Conservation (phyloP, 2,329 filamentous ascomycete genomes). For the Neofusicoccum laricinum region DNA sequence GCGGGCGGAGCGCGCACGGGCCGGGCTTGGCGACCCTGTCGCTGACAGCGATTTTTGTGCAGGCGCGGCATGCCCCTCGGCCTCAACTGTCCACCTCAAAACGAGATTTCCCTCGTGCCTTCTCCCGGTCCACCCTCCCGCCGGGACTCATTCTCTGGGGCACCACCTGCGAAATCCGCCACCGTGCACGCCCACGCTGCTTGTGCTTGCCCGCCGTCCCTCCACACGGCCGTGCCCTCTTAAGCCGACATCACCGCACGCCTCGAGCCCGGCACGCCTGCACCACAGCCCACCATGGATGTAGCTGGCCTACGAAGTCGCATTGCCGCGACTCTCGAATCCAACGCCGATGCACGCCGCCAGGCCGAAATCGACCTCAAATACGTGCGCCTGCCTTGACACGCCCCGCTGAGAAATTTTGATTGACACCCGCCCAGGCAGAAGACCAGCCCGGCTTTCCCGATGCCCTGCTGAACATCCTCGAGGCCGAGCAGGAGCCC, state of each 20-base stretch:
- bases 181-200: constrained; percentile 1
- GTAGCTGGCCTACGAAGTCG: constrained; percentile 70
- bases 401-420: constrained; percentile 24
- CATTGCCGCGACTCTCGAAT: constrained; percentile 72
- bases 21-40: constrained; percentile 2
- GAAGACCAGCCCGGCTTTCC: constrained; percentile 88
- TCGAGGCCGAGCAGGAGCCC: constrained; percentile 82
- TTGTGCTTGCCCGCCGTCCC: not conserved
- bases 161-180: not conserved
- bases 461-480: constrained; percentile 84
- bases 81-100: constrained; percentile 10
- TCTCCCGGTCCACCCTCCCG: constrained; percentile 8
- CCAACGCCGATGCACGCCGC: constrained; percentile 71
- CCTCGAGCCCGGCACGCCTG: constrained; percentile 7
- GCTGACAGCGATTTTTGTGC: constrained; percentile 11
- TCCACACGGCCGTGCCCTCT: constrained; percentile 1
- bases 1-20: not conserved
- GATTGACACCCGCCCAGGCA: constrained; percentile 56
- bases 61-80: constrained; percentile 11
- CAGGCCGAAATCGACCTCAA: constrained; percentile 79
- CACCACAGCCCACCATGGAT: constrained; percentile 59
- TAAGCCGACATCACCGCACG: constrained; percentile 13
- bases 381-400: constrained; percentile 56
- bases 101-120: constrained; percentile 12
- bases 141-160: constrained; percentile 1